A percentile compares a stretch with the other conserved stretches of the same genome.
Evolutionary conservation across 2,329 filamentous ascomycete genomes (phyloP).

Genomic region (Spiromastix sp.): DNA sequence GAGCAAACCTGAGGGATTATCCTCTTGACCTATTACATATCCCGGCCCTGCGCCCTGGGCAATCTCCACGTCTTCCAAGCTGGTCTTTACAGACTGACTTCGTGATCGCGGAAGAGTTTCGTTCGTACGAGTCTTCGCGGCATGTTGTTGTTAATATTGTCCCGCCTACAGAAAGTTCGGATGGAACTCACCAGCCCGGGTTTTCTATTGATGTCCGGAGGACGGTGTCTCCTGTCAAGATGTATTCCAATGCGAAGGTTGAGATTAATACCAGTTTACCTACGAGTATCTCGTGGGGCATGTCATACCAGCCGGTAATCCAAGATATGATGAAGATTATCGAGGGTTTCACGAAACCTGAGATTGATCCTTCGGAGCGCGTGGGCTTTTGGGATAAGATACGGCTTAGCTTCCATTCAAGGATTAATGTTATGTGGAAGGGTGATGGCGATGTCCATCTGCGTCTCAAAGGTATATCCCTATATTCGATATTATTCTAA

Average conservation of each 20-base stretch:
- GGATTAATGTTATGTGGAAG: slow-evolving; percentile 81
- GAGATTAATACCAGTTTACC: slow-evolving; percentile 89
- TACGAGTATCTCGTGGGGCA: slow-evolving; percentile 92
- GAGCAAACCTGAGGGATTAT: slow-evolving; percentile 82
- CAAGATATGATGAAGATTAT: slow-evolving; percentile 99
- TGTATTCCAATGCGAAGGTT: slow-evolving; percentile 83
- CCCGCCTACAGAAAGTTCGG: slow-evolving; percentile 52
- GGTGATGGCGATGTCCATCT: slow-evolving; percentile 93
- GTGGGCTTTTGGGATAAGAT: slow-evolving; percentile 99
- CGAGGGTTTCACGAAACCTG: slow-evolving; percentile 93
- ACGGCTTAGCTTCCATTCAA: slow-evolving; percentile 83
- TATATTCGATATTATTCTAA: background rate
- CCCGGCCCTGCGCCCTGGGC: slow-evolving; percentile 66
- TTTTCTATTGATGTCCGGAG: slow-evolving; percentile 81
- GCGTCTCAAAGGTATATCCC: slow-evolving; percentile 64
- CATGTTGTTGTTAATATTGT: slow-evolving; percentile 76
- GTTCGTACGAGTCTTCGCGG: slow-evolving; percentile 67
- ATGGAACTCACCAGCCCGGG: slow-evolving; percentile 48
- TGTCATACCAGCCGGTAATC: slow-evolving; percentile 93
- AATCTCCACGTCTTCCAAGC: slow-evolving; percentile 69
- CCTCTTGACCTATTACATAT: slow-evolving; percentile 87
- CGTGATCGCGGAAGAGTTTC: slow-evolving; percentile 88
- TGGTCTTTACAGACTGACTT: slow-evolving; percentile 83
- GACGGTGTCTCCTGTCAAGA: slow-evolving; percentile 91
- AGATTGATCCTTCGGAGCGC: slow-evolving; percentile 82